Evolutionary conservation across 1,139 yeast species (phyloP).

Genomic region (Debaryomyces sp.): DNA sequence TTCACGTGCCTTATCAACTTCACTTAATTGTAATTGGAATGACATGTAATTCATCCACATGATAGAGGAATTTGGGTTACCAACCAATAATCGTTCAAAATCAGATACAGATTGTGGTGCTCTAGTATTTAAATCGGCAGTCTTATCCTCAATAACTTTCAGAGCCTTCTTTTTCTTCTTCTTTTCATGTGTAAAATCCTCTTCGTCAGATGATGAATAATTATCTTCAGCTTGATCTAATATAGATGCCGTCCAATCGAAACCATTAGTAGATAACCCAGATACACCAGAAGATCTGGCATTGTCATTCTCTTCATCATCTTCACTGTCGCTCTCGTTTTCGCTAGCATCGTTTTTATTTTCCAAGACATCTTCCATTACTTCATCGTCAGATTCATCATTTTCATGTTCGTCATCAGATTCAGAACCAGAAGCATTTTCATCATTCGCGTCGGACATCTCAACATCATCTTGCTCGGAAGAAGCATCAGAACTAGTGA

Average conservation of each 20-base stretch:
- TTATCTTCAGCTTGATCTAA: constrained; percentile 74
- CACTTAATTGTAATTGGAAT: constrained; percentile 92
- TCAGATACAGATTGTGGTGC: constrained; percentile 92
- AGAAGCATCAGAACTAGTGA: constrained; percentile 44
- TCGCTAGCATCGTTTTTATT: constrained; percentile 25
- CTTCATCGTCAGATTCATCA: constrained; percentile 26
- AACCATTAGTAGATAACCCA: constrained; percentile 79
- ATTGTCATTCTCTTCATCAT: constrained; percentile 21
- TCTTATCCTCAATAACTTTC: constrained; percentile 68
- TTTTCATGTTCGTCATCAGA: constrained; percentile 27
- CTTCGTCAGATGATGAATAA: constrained; percentile 57
- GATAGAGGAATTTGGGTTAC: constrained; percentile 91
- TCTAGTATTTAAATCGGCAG: constrained; percentile 79
- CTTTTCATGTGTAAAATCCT: constrained; percentile 51
- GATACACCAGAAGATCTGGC: constrained; percentile 20
- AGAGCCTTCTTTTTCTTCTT: constrained; percentile 49
- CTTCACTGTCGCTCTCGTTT: constrained; percentile 23
- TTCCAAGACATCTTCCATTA: constrained; percentile 18
- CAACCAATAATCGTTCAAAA: constrained; percentile 86
- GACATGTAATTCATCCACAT: constrained; percentile 99
- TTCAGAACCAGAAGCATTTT: constrained; percentile 25
- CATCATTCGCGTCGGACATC: constrained; percentile 28
- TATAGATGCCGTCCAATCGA: constrained; percentile 93
- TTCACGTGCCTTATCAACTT: constrained; percentile 91
- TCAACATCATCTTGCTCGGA: constrained; percentile 27